These are phyloP conservation scores for Tardiomyces blankii DNA, from an alignment of 1,139 yeast genomes.

Conservation along the genomic window DNA sequence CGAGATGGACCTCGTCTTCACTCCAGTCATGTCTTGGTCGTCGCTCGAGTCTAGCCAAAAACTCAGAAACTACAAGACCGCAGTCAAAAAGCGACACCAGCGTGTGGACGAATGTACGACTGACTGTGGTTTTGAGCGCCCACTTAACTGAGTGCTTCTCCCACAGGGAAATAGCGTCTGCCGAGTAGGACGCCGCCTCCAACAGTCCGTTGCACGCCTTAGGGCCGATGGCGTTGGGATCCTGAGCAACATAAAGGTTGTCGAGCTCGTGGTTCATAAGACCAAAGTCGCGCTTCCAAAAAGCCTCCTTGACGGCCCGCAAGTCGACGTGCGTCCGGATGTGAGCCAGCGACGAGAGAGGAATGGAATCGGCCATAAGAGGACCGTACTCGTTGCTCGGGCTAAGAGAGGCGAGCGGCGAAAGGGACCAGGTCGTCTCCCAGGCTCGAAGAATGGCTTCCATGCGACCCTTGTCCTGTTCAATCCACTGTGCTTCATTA, in stretches of 20 bases:
- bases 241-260: slow-evolving; percentile 12
- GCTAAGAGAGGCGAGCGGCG: slow-evolving; percentile 27
- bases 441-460: slow-evolving; percentile 25
- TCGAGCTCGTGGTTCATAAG: slow-evolving; percentile 25
- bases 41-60: slow-evolving; percentile 20
- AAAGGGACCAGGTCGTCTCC: slow-evolving; percentile 30
- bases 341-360: slow-evolving; percentile 28
- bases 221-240: slow-evolving; percentile 8
- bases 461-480: slow-evolving; percentile 13
- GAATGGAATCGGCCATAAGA: slow-evolving; percentile 30
- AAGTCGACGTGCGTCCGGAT: slow-evolving; percentile 25
- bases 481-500: slow-evolving; percentile 13
- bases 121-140: slow-evolving; percentile 21
- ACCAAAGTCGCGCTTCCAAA: slow-evolving; percentile 28
- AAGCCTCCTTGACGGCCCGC: slow-evolving; percentile 22
- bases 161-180: slow-evolving; percentile 29
- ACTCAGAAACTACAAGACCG: slow-evolving; percentile 27
- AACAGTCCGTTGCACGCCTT: slow-evolving; percentile 19
- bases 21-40: slow-evolving; percentile 12
- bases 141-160: slow-evolving; percentile 27
- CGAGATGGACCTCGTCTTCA: slow-evolving; percentile 19
- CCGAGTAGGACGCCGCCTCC: slow-evolving; percentile 30
- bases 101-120: slow-evolving; percentile 28
- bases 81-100: slow-evolving; percentile 27
- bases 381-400: slow-evolving; percentile 28